Conservation (phyloP, 2,329 filamentous ascomycete species). For the Neophaeococcomyces aloes region DNA sequence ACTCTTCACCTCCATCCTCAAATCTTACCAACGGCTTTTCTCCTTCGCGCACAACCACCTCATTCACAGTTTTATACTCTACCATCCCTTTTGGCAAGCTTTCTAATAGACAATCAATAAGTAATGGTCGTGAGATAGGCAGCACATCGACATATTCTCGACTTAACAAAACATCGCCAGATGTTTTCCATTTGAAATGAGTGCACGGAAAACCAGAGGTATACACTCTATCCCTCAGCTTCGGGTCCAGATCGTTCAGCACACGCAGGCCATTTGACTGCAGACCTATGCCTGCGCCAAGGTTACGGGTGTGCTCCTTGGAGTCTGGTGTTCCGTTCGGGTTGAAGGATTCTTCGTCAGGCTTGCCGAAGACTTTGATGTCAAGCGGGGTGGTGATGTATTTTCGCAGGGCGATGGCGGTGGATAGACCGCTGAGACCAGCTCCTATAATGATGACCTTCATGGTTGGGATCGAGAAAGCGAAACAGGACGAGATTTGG, state of each 20-base stretch:
- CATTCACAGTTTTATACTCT: constrained; percentile 25
- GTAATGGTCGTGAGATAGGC: constrained; percentile 27
- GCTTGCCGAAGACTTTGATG: neutral
- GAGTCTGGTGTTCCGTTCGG: neutral
- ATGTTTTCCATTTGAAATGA: constrained; percentile 26
- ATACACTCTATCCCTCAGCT: constrained; percentile 26
- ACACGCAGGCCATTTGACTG: constrained; percentile 31
- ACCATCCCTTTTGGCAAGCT: constrained; percentile 27
- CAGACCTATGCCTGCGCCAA: constrained; percentile 30
- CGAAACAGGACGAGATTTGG: no score
- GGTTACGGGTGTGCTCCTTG: neutral
- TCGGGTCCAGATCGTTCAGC: constrained; percentile 28
- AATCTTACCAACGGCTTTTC: constrained; percentile 26
- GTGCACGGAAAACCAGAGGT: constrained; percentile 26
- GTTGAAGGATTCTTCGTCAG: neutral
- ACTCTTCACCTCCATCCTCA: constrained; percentile 24
- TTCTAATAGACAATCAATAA: constrained; percentile 28
- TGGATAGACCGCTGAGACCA: neutral
- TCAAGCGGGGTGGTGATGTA: neutral
- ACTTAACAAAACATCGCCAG: constrained; percentile 18
- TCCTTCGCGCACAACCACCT: constrained; percentile 22
- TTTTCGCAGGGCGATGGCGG: neutral
- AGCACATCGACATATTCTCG: constrained; percentile 21
- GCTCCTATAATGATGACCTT: constrained; percentile 2
- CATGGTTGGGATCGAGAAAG: neutral